Evolutionary conservation across 2,329 filamentous ascomycete species (phyloP), one percentile per base, ranked within the genome.

Genomic region (Colletotrichum sp.): DNA sequence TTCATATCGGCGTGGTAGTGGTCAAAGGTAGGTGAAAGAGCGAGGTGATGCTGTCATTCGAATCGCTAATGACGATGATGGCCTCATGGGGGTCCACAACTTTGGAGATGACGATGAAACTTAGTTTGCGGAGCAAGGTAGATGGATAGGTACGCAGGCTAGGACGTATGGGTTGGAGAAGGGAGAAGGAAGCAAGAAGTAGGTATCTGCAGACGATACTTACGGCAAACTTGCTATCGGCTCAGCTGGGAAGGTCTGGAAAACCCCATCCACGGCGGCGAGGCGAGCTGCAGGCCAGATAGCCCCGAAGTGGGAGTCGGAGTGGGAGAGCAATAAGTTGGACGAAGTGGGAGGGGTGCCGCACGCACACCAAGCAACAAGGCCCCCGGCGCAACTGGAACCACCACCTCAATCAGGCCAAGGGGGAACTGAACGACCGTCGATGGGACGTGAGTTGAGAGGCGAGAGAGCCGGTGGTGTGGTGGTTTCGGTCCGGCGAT

Each of bases 201-300:
- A 19, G n/a, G 30, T 34, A 48, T 39, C 65, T 69, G 34, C 71
- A 25, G 44, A 39, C 28, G 48, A 34, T 39, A 76, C 71, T 74
- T 60, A 76, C 74, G 25, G 65, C 59, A 76, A 69, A 69, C 44
- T 44, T 65, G 19, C 59, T 74, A 27, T 74, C 71, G 68, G 36
- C 59, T 59, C 64, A 76, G 65, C 28, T 65, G 59, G 28, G 48
- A 34, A 67, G 67, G 52, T 73, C 39, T 69, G 60, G 25, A 67
- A 67, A 28, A 66, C 55, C 60, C 48, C 72, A 76, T 76, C 57
- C 60, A 76, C 63, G 61, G 52, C 74, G 36, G 61, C 65, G 39
- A 76, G 71, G 39, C 65, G 34, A 74, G 74, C 71, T 76, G 74
- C 66, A 75, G 74, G 71, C 71, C 74, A 76, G 71, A 65, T 22